Percentiles rank a stretch among this genome's conserved stretches.
phyloP scores from a whole-genome alignment of 1,284 basidiomycete genomes.

The Apiotrichum laibachii region DNA sequence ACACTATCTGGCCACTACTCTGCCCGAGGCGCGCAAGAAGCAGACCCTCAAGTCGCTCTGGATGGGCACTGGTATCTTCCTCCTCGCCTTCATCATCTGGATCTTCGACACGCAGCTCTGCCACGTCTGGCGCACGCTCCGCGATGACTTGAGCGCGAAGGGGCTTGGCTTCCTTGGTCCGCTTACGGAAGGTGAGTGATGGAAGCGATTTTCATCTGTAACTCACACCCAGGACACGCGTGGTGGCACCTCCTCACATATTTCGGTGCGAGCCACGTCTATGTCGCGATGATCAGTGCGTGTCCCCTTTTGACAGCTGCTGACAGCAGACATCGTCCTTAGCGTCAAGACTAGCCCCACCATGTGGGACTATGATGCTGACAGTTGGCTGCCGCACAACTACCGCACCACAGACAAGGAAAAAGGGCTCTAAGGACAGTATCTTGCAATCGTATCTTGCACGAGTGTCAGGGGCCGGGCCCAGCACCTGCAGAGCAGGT shows the following conservation, averaged over 20 bases:
- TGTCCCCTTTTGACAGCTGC: background rate
- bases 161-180: background rate
- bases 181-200: background rate
- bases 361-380: background rate
- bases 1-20: conserved; percentile 23
- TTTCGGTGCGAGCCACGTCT: background rate
- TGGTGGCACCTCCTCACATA: conserved; percentile 1
- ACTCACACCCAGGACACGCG: background rate
- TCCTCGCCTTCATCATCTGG: conserved; percentile 44
- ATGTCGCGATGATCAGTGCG: background rate
- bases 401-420: no score
- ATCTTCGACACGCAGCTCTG: conserved; percentile 54
- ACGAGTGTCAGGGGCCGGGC: no score
- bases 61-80: conserved; percentile 18
- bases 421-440: no score
- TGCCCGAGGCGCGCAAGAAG: conserved; percentile 4
- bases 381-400: no score
- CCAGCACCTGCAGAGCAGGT: no score
- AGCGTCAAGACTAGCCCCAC: conserved; percentile 1
- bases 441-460: no score
- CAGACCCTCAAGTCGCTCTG: conserved; percentile 17
- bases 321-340: background rate
- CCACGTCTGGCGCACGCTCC: background rate
- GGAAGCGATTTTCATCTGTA: no score
- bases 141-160: background rate